These are phyloP conservation scores for Xylaria multiplex DNA, from an alignment of 2,329 filamentous ascomycete genomes.

Conservation along the genomic window DNA sequence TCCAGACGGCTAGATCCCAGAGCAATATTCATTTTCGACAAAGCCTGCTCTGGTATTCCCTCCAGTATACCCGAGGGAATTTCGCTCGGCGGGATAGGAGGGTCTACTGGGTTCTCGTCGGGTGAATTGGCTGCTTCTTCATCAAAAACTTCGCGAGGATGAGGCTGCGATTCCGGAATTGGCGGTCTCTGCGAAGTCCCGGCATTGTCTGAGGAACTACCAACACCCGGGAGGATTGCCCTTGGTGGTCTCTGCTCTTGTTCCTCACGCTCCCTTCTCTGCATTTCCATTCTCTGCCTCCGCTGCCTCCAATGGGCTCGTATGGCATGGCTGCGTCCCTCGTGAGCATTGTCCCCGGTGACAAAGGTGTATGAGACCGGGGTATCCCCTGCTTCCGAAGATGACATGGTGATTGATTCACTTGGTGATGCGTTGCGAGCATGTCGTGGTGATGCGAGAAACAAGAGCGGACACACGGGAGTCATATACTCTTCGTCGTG, in stretches of 20 bases:
- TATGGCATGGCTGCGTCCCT: constrained; percentile 31
- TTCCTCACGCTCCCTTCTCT: constrained; percentile 27
- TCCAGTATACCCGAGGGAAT: background rate
- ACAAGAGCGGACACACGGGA: background rate
- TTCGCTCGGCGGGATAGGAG: background rate
- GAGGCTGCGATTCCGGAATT: background rate
- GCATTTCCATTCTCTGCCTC: constrained; percentile 24
- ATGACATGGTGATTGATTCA: constrained; percentile 11
- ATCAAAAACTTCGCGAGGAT: background rate
- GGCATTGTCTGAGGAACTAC: background rate
- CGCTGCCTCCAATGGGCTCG: constrained; percentile 33
- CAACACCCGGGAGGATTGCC: constrained; percentile 12
- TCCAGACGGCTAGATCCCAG: constrained; percentile 46
- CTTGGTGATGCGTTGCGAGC: background rate
- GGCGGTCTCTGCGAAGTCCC: background rate
- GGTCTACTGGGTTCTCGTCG: background rate
- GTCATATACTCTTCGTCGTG: background rate
- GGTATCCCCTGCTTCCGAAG: constrained; percentile 22
- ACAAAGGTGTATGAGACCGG: constrained; percentile 28
- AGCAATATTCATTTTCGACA: constrained; percentile 47
- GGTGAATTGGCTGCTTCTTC: constrained; percentile 1
- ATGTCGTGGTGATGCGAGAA: background rate
- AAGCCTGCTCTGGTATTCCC: constrained; percentile 38
- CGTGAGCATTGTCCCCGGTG: constrained; percentile 18
- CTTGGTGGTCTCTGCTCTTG: constrained; percentile 23